A percentile compares a stretch with the other conserved stretches of the same genome.
Evolutionary conservation across 495 filamentous ascomycete genomes (phyloP).

Genomic region (Durotheca rogersii): DNA sequence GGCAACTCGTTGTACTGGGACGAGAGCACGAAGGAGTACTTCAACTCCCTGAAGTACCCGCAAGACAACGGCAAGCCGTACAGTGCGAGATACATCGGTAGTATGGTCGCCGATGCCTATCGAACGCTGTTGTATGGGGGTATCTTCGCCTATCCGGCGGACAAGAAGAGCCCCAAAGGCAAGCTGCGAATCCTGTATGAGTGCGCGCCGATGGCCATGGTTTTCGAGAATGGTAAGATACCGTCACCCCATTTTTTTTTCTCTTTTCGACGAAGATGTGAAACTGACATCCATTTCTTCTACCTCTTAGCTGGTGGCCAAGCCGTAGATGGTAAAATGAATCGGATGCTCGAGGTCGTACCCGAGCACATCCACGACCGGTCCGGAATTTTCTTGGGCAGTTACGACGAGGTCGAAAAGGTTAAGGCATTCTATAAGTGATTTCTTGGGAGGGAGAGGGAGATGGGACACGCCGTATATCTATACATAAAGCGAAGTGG

Average conservation of each 20-base stretch:
- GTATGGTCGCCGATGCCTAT: slow-evolving; percentile 98
- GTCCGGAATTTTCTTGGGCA: slow-evolving; percentile 94
- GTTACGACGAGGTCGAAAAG: slow-evolving; percentile 92
- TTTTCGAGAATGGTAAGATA: slow-evolving; percentile 91
- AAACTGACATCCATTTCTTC: slow-evolving; percentile 22
- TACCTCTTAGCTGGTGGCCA: slow-evolving; percentile 71
- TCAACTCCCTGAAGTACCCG: slow-evolving; percentile 78
- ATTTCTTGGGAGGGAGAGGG: too few species aligned
- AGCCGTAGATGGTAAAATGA: slow-evolving; percentile 85
- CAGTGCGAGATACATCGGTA: slow-evolving; percentile 90
- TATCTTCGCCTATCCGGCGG: slow-evolving; percentile 94
- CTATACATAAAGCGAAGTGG: too few species aligned
- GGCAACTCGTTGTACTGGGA: slow-evolving; percentile 97
- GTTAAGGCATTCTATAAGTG: slow-evolving; percentile 67
- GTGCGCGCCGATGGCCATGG: slow-evolving; percentile 98
- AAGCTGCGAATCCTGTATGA: slow-evolving; percentile 98
- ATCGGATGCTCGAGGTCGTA: slow-evolving; percentile 83
- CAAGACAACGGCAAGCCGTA: slow-evolving; percentile 82
- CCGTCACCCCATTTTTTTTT: neutral
- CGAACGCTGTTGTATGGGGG: slow-evolving; percentile 93
- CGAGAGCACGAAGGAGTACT: slow-evolving; percentile 81
- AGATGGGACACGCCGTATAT: too few species aligned
- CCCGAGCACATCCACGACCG: slow-evolving; percentile 95
- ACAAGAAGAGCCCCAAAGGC: slow-evolving; percentile 97
- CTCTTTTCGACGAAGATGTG: neutral